Base-by-base conservation (phyloP, 2,329 filamentous ascomycete species). In the Sarocladium kiliense region DNA sequence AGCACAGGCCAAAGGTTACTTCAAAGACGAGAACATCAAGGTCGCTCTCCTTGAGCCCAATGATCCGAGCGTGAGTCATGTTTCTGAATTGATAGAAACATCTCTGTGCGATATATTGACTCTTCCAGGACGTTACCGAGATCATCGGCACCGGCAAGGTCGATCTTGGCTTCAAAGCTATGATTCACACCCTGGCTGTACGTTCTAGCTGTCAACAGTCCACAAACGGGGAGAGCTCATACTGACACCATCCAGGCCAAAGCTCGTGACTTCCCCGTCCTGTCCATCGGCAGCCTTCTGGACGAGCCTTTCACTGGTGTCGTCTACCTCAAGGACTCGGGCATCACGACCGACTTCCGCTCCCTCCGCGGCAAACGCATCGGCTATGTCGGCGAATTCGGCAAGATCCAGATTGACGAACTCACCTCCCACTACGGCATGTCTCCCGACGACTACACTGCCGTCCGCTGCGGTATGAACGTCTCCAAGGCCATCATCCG, bases 331-430 rank as follows among this genome's bases (percentile, higher is more conserved):
- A 89, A 88, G 68, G 77, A 79, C 49, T 87, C 83, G 47, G 87
- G 87, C 56, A 90, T 91, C 71, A 90, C 86, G 27, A 72, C 82
- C 47, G 87, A 91, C 74, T 91, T 91, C 74, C 80, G 77, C 66
- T 86, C 85, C 39, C 80, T 91, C 62, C 87, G 86, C 71, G 87
- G 86, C 62, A 90, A 89, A 74, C 82, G 80, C 23, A 91, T 91
- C 66, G 88, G 88, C 66, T 91, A 91, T 62, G 87, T 91, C 56
- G 87, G 87, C 63, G 88, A 91, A 68, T 91, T 91, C 60, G 88
- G 88, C 71, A 91, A 87, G 80, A 90, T 91, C 67, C 87, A 91
- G 73, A 90, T 91, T 61, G 88, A 91, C 67, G 88, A 91, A 67
- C 80, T 91, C 58, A 91, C 87, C 50, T 84, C 84, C 45, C 82